phyloP scores from a whole-genome alignment of 2,329 filamentous ascomycete species.

The Boeremia lycopersici region DNA sequence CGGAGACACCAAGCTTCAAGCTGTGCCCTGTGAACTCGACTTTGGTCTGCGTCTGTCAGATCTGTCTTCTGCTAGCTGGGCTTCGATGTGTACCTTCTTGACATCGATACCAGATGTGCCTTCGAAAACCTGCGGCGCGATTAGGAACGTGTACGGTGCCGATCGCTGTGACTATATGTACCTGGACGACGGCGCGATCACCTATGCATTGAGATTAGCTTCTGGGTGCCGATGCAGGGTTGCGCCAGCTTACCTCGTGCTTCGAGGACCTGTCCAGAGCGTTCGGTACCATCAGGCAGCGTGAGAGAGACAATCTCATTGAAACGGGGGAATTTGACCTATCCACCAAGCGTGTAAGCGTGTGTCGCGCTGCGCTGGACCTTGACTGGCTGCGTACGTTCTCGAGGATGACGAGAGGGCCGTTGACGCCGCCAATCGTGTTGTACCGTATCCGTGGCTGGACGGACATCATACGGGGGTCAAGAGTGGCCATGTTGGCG shows the following conservation, averaged over 20 bases:
- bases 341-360: slow-evolving; percentile 34
- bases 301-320: slow-evolving; percentile 98
- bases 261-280: slow-evolving; percentile 95
- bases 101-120: slow-evolving; percentile 97
- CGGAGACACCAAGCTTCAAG: slow-evolving; percentile 97
- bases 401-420: slow-evolving; percentile 94
- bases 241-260: slow-evolving; percentile 74
- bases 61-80: slow-evolving; percentile 15
- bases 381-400: slow-evolving; percentile 67
- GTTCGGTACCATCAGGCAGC: slow-evolving; percentile 90
- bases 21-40: slow-evolving; percentile 97
- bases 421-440: slow-evolving; percentile 97
- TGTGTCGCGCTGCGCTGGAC: slow-evolving; percentile 1
- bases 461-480: slow-evolving; percentile 62
- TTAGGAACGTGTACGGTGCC: slow-evolving; percentile 28
- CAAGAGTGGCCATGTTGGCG: slow-evolving; percentile 47
- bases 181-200: slow-evolving; percentile 93
- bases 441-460: slow-evolving; percentile 88
- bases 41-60: slow-evolving; percentile 70
- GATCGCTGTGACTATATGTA: slow-evolving; percentile 48
- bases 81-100: slow-evolving; percentile 70
- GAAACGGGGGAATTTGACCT: slow-evolving; percentile 97
- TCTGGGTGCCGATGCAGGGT: neutral
- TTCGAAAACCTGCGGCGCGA: slow-evolving; percentile 81
- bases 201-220: slow-evolving; percentile 59